Evolutionary conservation across 2,329 filamentous ascomycete genomes (phyloP).

Genomic region (Alternaria sp.): DNA sequence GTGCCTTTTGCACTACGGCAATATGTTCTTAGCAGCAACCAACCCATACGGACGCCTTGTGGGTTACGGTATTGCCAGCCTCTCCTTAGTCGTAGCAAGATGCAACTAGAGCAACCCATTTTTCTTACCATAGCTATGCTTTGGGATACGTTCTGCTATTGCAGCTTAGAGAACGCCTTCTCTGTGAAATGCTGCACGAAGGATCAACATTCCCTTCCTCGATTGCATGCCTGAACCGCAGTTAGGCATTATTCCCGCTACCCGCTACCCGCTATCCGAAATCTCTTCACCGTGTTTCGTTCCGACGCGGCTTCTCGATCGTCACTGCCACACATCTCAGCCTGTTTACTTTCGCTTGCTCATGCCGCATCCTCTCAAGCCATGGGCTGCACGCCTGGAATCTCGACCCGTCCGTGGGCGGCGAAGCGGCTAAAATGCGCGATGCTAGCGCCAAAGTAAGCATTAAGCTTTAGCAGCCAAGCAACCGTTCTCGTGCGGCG

Average conservation of each 20-base stretch:
- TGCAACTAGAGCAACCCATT: background rate
- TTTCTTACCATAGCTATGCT: background rate
- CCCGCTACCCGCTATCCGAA: conserved; percentile 13
- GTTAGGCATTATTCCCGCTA: conserved; percentile 3
- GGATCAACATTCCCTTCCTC: background rate
- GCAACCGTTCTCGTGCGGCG: conserved; percentile 6
- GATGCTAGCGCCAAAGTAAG: conserved; percentile 2
- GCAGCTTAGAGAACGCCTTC: background rate
- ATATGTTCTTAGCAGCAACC: conserved; percentile 7
- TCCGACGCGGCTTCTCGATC: conserved; percentile 13
- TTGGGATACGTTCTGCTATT: background rate
- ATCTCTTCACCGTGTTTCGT: conserved; percentile 12
- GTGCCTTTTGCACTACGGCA: conserved; percentile 20
- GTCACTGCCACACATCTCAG: conserved; percentile 3
- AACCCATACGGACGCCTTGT: conserved; percentile 10
- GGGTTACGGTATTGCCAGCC: background rate
- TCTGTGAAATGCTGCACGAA: background rate
- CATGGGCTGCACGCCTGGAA: conserved; percentile 18
- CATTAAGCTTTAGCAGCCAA: conserved; percentile 24
- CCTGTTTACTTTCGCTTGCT: background rate
- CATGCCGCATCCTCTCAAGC: conserved; percentile 1
- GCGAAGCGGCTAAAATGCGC: conserved; percentile 20
- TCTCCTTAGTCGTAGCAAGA: background rate
- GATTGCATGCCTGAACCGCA: background rate
- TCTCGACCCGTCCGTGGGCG: conserved; percentile 22